Evolutionary conservation across 176 grass and related monocot genomes (phyloP), one percentile per base, ranked within the genome.

Genomic region (Oryza punctata): DNA sequence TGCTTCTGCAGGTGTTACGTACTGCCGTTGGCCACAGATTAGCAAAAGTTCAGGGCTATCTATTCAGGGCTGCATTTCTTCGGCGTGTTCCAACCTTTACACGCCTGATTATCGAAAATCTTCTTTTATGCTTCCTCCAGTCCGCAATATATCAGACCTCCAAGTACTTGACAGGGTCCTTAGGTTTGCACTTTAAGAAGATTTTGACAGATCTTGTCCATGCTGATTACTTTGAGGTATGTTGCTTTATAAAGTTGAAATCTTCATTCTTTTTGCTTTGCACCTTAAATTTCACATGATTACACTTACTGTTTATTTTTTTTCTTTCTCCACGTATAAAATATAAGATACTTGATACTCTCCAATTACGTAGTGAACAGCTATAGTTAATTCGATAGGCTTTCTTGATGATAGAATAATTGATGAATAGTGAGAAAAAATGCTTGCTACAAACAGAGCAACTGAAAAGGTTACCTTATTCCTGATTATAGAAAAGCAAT

Each of bases 171-270:
- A 96, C 89, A 77, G 91, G 91, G 24, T 80, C 86, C 77, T 93
- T 99, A 80, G 89, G 91, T 67, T 84, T 99, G 86, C 71, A 65
- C 59, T 99, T 99, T 86, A 99, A 91, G 85, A 99, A 96, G 87
- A 92, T 92, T 90, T 94, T 99, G 89, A 99, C 93, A 11, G 89
- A 99, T 74, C 91, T 94, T 46, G 54, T 96, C 79, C 96, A 99
- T 94, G 80, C 85, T 80, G 89, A 96, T 90, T 99, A 99, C 82
- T 99, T 99, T 76, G 93, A 96, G 96, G 96, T 95, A 87, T 73
- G 37, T 73, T 67, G 73, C 46, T 12, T 73, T 82, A 61, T 29
- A 29, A 60, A 68, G 45, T 79, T 75, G 69, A 66, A 59, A 73
- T 23, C 13, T 63, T 38, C 5, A 23, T 30, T 61, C 5, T 28